Evolutionary conservation across 2,329 filamentous ascomycete species (phyloP).

Genomic region (Basipetospora chlamydospora): DNA sequence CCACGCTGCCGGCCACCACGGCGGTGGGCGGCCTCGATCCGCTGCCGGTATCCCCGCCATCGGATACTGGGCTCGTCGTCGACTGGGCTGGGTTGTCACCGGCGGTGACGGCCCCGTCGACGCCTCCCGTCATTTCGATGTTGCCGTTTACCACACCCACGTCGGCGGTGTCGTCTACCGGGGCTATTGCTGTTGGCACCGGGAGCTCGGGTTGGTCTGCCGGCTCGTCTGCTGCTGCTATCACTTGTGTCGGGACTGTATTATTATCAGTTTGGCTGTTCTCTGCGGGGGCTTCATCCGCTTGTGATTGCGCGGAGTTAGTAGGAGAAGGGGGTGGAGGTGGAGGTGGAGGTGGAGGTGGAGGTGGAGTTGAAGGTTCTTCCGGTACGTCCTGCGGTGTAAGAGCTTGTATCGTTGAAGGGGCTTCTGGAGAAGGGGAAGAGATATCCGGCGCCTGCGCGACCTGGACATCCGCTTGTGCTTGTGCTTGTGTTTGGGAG

Average conservation of each 20-base stretch:
- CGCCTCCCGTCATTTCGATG: conserved; percentile 2
- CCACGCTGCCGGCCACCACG: conserved; percentile 34
- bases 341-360: background rate
- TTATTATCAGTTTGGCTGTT: conserved; percentile 22
- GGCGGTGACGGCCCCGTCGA: conserved; percentile 2
- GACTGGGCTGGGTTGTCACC: conserved; percentile 5
- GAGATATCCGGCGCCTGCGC: background rate
- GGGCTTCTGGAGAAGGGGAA: background rate
- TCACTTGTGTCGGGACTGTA: conserved; percentile 10
- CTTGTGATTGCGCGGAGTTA: background rate
- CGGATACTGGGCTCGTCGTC: conserved; percentile 2
- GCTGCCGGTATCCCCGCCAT: conserved; percentile 4
- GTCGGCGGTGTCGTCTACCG: background rate
- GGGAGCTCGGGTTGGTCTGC: background rate
- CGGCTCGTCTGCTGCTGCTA: background rate
- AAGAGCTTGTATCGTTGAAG: too few relatives aligned
- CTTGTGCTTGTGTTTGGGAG: background rate
- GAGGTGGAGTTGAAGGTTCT: background rate
- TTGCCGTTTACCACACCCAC: conserved; percentile 1
- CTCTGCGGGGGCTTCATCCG: conserved; percentile 2
- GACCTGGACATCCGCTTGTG: background rate
- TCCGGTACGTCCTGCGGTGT: background rate
- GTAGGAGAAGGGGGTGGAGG: conserved; percentile 3
- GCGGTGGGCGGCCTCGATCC: conserved; percentile 17
- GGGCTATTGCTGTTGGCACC: background rate